phyloP scores from a whole-genome alignment of 805 yeast genomes.

The Teunomyces aglyptinius region DNA sequence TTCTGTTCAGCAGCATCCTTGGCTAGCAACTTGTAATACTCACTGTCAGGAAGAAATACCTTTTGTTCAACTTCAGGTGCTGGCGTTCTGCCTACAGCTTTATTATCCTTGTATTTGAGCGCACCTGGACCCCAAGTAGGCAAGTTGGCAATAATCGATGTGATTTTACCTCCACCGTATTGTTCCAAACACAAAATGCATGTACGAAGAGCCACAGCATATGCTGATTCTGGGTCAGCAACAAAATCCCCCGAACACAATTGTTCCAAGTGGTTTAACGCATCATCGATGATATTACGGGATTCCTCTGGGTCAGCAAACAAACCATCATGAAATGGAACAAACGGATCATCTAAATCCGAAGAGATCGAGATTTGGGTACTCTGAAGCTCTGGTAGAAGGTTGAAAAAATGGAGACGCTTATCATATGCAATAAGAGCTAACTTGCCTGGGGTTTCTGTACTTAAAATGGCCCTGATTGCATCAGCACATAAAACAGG shows the following conservation, averaged over 20 bases:
- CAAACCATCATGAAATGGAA: conserved; percentile 76
- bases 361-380: conserved; percentile 60
- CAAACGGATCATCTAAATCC: conserved; percentile 74
- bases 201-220: conserved; percentile 73
- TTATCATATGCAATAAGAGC: conserved; percentile 78
- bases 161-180: conserved; percentile 83
- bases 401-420: conserved; percentile 67
- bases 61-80: conserved; percentile 46
- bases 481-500: conserved; percentile 69
- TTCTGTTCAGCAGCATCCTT: conserved; percentile 53
- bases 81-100: conserved; percentile 39
- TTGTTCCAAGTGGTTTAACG: conserved; percentile 60
- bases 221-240: conserved; percentile 62
- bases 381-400: conserved; percentile 53
- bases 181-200: conserved; percentile 60
- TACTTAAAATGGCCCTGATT: conserved; percentile 51
- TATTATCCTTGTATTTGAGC: conserved; percentile 45
- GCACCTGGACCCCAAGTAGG: conserved; percentile 85
- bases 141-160: conserved; percentile 60
- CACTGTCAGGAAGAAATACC: conserved; percentile 57
- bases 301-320: conserved; percentile 78
- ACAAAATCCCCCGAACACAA: conserved; percentile 33
- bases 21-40: conserved; percentile 60
- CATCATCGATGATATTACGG: conserved; percentile 58
- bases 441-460: conserved; percentile 37